Evolutionary conservation across 1,139 yeast genomes (phyloP), one percentile per base, ranked within the genome.

Genomic region (Scheffersomyces illinoinensis): DNA sequence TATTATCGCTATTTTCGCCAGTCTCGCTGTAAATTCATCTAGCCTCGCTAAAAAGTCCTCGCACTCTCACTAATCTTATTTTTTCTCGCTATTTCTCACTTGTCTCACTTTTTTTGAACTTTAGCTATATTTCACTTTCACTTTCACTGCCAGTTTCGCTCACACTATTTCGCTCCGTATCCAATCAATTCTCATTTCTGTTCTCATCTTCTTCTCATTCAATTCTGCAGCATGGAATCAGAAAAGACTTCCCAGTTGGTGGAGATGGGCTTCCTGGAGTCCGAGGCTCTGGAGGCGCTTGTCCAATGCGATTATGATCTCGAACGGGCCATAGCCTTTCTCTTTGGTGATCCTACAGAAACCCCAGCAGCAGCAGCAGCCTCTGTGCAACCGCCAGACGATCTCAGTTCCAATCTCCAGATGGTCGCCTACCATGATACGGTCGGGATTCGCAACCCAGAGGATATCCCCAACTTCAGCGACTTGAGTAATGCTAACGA

Each of bases 181-280:
- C 2, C 17, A 33, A 33, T 14, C 43, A 33, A 10, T 12, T 33
- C 7, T 14, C 17, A 12, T 4, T 33, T 33, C 43, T 33, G 43
- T 33, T 33, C 17, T 33, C 5, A 7, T 33, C 12, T 10, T 33
- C 43, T 33, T 33, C 43, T 12, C 10, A 33, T 7, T 5, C 43
- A 33, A 12, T 33, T 33, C 43, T 33, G 51, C 50, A 50, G 50
- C 18, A 60, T 58, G 60, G 59, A 57, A 24, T 60, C 56, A 56
- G 53, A 55, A 20, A 61, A 60, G 46, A 55, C 51, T 14, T 43
- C 49, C 19, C 79, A 76, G 66, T 79, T 88, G 60, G 73, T 76
- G 56, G 90, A 84, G 58, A 88, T 88, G 92, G 93, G 92, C 46
- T 83, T 88, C 68, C 69, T 81, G 59, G 74, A 72, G 5, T 83